A percentile compares a stretch with the other conserved stretches of the same genome.
These are phyloP conservation scores for Dactylellina cionopaga DNA, from an alignment of 2,329 filamentous ascomycete genomes.

Conservation along the genomic window DNA sequence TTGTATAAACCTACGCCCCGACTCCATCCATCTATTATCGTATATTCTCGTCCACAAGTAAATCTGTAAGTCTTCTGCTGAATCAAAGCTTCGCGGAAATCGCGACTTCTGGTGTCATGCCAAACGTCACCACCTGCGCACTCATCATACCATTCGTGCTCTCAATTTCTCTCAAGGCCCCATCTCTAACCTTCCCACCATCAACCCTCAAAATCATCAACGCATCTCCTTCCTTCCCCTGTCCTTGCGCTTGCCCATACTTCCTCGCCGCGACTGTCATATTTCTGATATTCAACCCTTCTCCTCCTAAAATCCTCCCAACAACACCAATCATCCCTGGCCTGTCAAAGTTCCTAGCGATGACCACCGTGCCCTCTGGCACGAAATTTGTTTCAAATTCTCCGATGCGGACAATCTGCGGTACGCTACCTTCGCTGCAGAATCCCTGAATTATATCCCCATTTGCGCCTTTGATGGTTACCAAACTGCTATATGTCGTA, in stretches of 20 bases:
- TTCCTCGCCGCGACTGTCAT: constrained; percentile 73
- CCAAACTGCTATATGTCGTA: constrained; percentile 74
- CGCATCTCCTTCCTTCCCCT: constrained; percentile 70
- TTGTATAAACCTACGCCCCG: too few species aligned
- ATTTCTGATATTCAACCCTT: constrained; percentile 80
- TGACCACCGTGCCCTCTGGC: constrained; percentile 77
- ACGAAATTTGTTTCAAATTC: constrained; percentile 78
- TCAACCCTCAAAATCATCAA: constrained; percentile 84
- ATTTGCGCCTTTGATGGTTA: constrained; percentile 72
- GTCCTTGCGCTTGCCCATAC: constrained; percentile 58
- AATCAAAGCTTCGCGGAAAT: constrained; percentile 35
- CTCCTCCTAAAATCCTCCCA: constrained; percentile 74
- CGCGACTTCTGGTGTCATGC: background rate
- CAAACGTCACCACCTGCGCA: constrained; percentile 40
- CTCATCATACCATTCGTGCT: constrained; percentile 44
- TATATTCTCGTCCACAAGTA: too few species aligned
- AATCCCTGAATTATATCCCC: constrained; percentile 71
- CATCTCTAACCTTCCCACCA: constrained; percentile 69
- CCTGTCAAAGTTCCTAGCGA: constrained; percentile 82
- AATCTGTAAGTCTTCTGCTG: too few species aligned
- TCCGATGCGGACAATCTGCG: constrained; percentile 77
- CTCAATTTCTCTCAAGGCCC: constrained; percentile 62
- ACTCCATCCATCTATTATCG: too few species aligned
- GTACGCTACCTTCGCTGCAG: constrained; percentile 68
- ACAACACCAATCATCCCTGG: constrained; percentile 85